Conservation (phyloP, 306 rosid species). For the Prunus salicina region DNA sequence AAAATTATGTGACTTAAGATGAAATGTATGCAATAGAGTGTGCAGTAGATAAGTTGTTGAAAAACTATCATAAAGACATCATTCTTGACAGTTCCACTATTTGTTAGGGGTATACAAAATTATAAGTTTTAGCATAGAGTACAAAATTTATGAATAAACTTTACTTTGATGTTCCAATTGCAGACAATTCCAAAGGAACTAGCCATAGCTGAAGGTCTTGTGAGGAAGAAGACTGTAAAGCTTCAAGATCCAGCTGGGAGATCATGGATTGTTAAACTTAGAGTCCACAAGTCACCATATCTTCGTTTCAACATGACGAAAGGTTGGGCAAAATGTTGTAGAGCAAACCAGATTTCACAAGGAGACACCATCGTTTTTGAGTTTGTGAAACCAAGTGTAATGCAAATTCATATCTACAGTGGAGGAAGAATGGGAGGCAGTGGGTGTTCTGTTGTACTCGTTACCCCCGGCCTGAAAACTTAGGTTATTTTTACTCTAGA, state of each 20-base stretch:
- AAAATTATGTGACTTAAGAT: too few species aligned
- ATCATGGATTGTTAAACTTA: constrained; percentile 5
- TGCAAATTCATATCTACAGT: too few species aligned
- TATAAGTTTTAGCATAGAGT: background rate
- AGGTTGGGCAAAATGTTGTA: background rate
- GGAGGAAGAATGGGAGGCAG: too few species aligned
- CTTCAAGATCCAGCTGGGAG: constrained; percentile 4
- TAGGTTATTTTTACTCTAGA: too few species aligned
- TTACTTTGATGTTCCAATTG: background rate
- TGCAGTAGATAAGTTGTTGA: too few species aligned
- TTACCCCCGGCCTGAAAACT: too few species aligned
- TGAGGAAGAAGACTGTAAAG: background rate
- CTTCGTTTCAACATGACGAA: background rate
- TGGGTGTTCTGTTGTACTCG: too few species aligned
- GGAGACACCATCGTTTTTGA: constrained; percentile 7
- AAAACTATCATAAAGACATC: too few species aligned
- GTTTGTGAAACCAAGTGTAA: background rate
- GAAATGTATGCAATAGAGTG: too few species aligned
- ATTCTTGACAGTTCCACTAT: too few species aligned
- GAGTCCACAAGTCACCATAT: background rate
- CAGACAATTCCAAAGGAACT: background rate
- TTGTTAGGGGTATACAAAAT: too few species aligned
- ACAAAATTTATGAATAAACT: background rate
- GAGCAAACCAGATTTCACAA: background rate
- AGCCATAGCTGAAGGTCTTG: background rate